These are phyloP conservation scores for Auxenochlorella protothecoides DNA, from an alignment of 139 green algal genomes.

Conservation along the genomic window DNA sequence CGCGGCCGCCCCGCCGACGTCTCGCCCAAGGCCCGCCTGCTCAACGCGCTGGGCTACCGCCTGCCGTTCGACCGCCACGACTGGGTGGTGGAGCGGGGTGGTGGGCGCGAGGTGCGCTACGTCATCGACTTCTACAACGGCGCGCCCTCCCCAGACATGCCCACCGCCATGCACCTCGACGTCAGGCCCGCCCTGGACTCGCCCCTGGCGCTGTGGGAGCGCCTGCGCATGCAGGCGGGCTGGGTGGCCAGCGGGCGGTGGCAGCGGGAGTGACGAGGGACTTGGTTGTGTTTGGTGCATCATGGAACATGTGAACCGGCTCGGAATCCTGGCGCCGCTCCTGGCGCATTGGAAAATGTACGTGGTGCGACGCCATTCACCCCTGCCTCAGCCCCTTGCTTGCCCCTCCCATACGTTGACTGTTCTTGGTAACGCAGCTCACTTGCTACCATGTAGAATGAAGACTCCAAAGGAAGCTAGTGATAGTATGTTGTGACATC, in stretches of 20 bases:
- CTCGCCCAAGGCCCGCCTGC: conserved; percentile 78
- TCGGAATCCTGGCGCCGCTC: no score
- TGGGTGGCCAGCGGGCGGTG: conserved; percentile 37
- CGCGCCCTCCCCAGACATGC: conserved; percentile 36
- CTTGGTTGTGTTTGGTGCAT: no score
- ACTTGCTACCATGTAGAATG: no score
- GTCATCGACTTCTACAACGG: conserved; percentile 96
- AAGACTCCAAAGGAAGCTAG: no score
- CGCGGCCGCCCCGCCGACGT: conserved; percentile 67
- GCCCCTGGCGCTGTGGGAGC: conserved; percentile 41
- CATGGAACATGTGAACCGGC: no score
- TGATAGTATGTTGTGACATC: no score
- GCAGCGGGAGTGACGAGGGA: conserved; percentile 10
- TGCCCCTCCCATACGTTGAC: no score
- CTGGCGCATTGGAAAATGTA: no score
- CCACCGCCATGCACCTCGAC: conserved; percentile 83
- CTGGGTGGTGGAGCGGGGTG: conserved; percentile 81
- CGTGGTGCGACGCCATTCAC: no score
- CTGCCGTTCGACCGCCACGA: conserved; percentile 93
- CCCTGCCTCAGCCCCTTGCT: no score
- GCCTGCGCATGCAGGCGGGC: conserved; percentile 44
- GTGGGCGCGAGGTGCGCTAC: conserved; percentile 72
- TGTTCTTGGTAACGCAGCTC: no score
- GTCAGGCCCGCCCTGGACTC: conserved; percentile 80
- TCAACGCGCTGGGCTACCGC: conserved; percentile 85